phyloP scores from a whole-genome alignment of 1,139 yeast genomes.

The Nakaseomyces sp. region DNA sequence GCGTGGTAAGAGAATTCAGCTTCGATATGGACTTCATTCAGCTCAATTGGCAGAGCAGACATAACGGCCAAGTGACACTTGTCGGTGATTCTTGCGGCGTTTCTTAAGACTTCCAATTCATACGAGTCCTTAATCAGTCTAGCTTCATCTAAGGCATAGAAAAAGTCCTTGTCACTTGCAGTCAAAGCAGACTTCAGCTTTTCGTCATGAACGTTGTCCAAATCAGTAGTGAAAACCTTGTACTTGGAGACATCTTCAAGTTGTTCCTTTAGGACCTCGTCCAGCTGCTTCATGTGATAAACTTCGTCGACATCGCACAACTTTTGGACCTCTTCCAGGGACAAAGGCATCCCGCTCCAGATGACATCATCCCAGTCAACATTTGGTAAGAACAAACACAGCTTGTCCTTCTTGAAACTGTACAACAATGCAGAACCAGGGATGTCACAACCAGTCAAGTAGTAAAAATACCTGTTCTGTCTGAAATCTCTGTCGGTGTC shows the following conservation, averaged over 20 bases:
- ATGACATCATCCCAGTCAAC: constrained; percentile 82
- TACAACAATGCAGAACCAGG: constrained; percentile 70
- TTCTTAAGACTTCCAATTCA: constrained; percentile 66
- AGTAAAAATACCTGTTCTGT: constrained; percentile 85
- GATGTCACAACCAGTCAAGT: constrained; percentile 74
- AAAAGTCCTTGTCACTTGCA: constrained; percentile 43
- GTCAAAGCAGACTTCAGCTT: constrained; percentile 33
- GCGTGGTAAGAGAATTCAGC: constrained; percentile 95
- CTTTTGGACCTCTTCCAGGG: constrained; percentile 52
- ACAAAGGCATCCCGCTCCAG: constrained; percentile 87
- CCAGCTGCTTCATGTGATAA: constrained; percentile 45
- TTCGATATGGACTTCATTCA: constrained; percentile 83
- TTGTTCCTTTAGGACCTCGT: constrained; percentile 27
- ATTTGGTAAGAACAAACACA: constrained; percentile 70
- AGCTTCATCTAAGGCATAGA: constrained; percentile 78
- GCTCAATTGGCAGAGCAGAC: constrained; percentile 85
- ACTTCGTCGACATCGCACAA: constrained; percentile 79
- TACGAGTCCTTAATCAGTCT: constrained; percentile 75
- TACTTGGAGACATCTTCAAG: constrained; percentile 20
- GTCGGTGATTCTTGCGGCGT: constrained; percentile 79
- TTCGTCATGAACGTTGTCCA: constrained; percentile 28
- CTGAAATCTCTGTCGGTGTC: constrained; percentile 76
- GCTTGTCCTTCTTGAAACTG: constrained; percentile 43
- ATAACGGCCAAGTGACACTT: constrained; percentile 85
- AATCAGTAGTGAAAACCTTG: constrained; percentile 35